Conservation (phyloP, 139 green algal species). For the Asterochloris sp. region DNA sequence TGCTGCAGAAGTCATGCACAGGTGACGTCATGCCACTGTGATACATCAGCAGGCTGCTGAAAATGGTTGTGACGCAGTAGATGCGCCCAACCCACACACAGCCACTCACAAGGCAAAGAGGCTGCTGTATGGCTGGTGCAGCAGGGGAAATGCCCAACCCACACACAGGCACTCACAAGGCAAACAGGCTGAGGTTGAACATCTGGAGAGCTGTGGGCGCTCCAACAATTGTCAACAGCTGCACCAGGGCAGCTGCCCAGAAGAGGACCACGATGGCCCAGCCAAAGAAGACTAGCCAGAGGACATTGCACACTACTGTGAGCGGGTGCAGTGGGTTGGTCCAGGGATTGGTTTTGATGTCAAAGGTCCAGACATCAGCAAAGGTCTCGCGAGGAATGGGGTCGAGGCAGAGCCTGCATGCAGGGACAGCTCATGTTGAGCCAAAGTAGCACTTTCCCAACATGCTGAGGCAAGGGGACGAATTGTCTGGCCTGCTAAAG, state of each 20-base stretch:
- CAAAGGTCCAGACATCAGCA: constrained; percentile 13
- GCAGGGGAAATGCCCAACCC: no score
- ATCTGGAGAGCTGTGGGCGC: constrained; percentile 8
- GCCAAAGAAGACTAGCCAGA: constrained; percentile 16
- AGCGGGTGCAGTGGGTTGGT: constrained; percentile 9
- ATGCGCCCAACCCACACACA: no score
- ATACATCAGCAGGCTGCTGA: no score
- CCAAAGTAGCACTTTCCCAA: background rate
- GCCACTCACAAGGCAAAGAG: no score
- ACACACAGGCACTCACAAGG: background rate
- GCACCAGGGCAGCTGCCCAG: constrained; percentile 4
- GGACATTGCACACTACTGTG: constrained; percentile 4
- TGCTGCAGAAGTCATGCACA: no score
- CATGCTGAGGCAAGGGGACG: no score
- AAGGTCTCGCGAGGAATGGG: constrained; percentile 10
- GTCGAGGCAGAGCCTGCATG: constrained; percentile 7
- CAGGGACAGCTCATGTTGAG: background rate
- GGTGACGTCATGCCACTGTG: no score
- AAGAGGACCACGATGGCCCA: constrained; percentile 13
- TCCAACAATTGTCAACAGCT: constrained; percentile 1
- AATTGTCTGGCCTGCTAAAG: no score
- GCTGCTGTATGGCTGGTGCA: no score
- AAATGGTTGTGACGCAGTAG: no score
- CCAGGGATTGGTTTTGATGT: constrained; percentile 1
- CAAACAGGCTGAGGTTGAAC: constrained; percentile 14